phyloP scores from a whole-genome alignment of 192 early-diverging fungal genomes.

The Neocallimastix lanati region DNA sequence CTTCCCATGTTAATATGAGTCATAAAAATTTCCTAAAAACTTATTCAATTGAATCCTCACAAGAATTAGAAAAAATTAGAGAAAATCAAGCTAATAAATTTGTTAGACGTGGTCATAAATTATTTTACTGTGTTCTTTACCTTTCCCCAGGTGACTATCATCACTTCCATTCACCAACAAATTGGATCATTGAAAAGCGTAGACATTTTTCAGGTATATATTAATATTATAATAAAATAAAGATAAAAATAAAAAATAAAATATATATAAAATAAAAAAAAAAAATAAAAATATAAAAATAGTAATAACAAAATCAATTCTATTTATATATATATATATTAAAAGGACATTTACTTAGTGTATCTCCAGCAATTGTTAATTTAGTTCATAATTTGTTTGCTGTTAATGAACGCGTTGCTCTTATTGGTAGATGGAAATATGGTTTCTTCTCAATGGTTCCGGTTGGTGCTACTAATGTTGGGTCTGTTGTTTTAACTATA shows the following conservation, averaged over 20 bases:
- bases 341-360: slow-evolving; percentile 78
- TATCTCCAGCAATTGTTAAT: slow-evolving; percentile 77
- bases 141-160: slow-evolving; percentile 98
- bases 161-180: slow-evolving; percentile 89
- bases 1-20: background rate
- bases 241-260: too few species aligned
- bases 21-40: background rate
- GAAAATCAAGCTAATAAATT: slow-evolving; percentile 16
- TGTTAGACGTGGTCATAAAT: slow-evolving; percentile 41
- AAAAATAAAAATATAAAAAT: too few species aligned
- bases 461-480: slow-evolving; percentile 96
- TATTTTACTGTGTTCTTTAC: slow-evolving; percentile 88
- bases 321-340: too few species aligned
- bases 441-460: slow-evolving; percentile 94
- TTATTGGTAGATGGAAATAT: slow-evolving; percentile 79
- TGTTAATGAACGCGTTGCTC: slow-evolving; percentile 85
- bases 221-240: too few species aligned
- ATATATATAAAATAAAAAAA: background rate
- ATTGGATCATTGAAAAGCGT: slow-evolving; percentile 74
- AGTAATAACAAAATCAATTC: too few species aligned
- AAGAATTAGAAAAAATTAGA: slow-evolving; percentile 3
- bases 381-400: slow-evolving; percentile 79
- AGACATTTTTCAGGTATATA: slow-evolving; percentile 86
- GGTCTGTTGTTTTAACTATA: slow-evolving; percentile 86
- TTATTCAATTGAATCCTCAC: background rate